These are phyloP conservation scores for Nicotiana tabacum DNA, from an alignment of 257 asterid genomes.

Conservation along the genomic window DNA sequence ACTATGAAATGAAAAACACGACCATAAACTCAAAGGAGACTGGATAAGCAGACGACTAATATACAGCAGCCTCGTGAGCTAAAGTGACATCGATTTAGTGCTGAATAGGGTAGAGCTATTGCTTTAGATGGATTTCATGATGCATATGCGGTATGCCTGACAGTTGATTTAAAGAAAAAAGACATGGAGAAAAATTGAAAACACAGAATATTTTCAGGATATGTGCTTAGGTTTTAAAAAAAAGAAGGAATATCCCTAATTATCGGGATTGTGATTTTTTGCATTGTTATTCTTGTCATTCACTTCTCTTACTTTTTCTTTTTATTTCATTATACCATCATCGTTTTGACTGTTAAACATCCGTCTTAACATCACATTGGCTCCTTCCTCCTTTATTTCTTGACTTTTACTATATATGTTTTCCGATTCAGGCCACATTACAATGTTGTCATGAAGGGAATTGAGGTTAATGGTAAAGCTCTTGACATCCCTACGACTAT, in stretches of 20 bases:
- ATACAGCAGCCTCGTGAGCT: neutral
- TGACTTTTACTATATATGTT: conserved; percentile 5
- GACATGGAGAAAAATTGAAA: neutral
- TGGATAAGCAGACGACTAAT: neutral
- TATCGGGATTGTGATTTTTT: neutral
- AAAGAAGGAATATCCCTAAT: too few species aligned
- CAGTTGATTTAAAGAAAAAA: neutral
- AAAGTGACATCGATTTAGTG: neutral
- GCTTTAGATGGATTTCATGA: neutral
- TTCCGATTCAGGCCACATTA: conserved; percentile 48
- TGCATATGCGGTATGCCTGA: too few species aligned
- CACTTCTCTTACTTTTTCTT: conserved; percentile 2
- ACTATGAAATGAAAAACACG: neutral
- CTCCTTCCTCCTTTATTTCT: neutral
- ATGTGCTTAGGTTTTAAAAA: too few species aligned
- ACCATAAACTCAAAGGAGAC: neutral
- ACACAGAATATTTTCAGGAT: neutral
- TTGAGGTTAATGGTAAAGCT: conserved; percentile 46
- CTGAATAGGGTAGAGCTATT: neutral
- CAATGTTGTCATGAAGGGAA: conserved; percentile 44
- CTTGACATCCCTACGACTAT: conserved; percentile 34
- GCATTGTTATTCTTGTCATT: neutral
- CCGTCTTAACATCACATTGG: neutral
- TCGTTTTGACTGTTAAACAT: neutral
- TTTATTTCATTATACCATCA: neutral